Conservation (phyloP, 176 grass and related monocot genomes). For the Saccharum officinarum region DNA sequence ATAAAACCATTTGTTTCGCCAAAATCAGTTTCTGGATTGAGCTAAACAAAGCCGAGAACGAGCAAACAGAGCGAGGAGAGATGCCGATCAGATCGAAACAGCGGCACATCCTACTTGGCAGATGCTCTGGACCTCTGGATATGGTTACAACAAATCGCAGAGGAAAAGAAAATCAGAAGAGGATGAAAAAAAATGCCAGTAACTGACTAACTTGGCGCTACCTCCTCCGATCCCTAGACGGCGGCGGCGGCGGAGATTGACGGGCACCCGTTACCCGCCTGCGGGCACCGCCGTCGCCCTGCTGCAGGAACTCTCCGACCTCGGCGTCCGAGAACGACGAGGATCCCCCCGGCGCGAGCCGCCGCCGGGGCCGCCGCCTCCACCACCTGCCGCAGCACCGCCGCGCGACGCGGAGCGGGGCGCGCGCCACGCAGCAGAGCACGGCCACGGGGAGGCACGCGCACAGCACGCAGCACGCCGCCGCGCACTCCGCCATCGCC, state of each 20-base stretch:
- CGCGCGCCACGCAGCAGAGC: conserved; percentile 59
- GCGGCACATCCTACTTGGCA: conserved; percentile 12
- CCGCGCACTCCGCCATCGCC: conserved; percentile 64
- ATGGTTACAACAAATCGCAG: conserved; percentile 28
- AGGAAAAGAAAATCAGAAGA: background rate
- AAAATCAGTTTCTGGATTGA: background rate
- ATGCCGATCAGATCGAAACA: background rate
- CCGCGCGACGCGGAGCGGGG: conserved; percentile 49
- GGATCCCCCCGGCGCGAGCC: conserved; percentile 35
- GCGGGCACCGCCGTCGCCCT: background rate
- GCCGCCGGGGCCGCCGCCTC: background rate
- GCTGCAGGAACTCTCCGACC: conserved; percentile 43
- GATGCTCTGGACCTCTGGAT: background rate
- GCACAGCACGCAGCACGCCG: conserved; percentile 61
- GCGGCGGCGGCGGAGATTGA: conserved; percentile 3
- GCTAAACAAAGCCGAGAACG: background rate
- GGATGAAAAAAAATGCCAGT: background rate
- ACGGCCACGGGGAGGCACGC: conserved; percentile 62
- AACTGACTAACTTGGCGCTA: conserved; percentile 24
- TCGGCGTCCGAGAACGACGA: conserved; percentile 75
- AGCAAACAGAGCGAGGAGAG: background rate
- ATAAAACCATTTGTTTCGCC: background rate
- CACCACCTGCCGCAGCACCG: conserved; percentile 32
- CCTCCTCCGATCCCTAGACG: conserved; percentile 22
- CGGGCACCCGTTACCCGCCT: conserved; percentile 21